phyloP scores from a whole-genome alignment of 1,139 yeast species.

The Magnusiomyces clavatus region DNA sequence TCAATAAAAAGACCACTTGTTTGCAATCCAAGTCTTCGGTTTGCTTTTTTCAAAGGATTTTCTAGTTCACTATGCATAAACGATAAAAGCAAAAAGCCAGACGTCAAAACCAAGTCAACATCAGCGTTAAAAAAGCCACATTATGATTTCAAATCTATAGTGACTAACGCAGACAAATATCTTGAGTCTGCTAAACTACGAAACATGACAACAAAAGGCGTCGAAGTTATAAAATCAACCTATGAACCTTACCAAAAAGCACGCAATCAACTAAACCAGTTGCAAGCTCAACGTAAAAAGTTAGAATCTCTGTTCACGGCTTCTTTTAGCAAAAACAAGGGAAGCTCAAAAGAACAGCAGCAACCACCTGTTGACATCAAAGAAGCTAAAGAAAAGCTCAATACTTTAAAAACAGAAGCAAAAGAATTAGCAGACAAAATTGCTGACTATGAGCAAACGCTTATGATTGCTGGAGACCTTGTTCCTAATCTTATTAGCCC shows the following conservation, averaged over 20 bases:
- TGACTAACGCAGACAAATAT: slow-evolving; percentile 8
- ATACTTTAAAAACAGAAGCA: slow-evolving; percentile 16
- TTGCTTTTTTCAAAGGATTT: background rate
- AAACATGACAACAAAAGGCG: slow-evolving; percentile 9
- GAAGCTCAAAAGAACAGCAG: background rate
- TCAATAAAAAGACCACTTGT: too few species aligned
- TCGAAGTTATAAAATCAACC: slow-evolving; percentile 9
- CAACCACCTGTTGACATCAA: background rate
- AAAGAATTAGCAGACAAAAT: slow-evolving; percentile 30
- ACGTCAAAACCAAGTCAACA: slow-evolving; percentile 12
- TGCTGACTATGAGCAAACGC: slow-evolving; percentile 30
- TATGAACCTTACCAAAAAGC: slow-evolving; percentile 8
- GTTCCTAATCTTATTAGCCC: slow-evolving; percentile 57
- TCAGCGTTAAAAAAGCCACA: slow-evolving; percentile 33
- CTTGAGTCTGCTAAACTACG: slow-evolving; percentile 11
- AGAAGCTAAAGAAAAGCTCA: slow-evolving; percentile 6
- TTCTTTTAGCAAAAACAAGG: background rate
- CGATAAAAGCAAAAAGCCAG: background rate
- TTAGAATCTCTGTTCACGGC: slow-evolving; percentile 3
- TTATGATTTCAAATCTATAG: slow-evolving; percentile 39
- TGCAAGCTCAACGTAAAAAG: slow-evolving; percentile 10
- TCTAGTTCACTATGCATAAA: background rate
- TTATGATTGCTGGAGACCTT: slow-evolving; percentile 11
- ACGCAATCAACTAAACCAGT: slow-evolving; percentile 7
- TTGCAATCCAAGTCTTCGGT: too few species aligned